These are phyloP conservation scores for Saccharomycopsis sp. DNA, from an alignment of 805 yeast genomes.

Conservation along the genomic window DNA sequence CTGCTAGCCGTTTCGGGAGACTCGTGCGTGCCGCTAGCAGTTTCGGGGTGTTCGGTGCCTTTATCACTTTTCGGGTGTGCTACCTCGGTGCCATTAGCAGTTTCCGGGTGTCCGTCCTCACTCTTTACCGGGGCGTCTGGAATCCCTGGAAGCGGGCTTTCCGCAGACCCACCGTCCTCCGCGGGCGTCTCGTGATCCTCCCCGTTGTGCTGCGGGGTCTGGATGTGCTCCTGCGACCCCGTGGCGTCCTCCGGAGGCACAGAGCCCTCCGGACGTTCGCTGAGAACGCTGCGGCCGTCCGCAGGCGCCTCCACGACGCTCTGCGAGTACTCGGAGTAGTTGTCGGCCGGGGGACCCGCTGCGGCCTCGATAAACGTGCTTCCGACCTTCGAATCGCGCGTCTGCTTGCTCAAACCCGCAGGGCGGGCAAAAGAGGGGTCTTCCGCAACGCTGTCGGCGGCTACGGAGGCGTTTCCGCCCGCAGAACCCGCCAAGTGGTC, in stretches of 20 bases:
- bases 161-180: too few relatives aligned
- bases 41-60: background rate
- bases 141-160: too few relatives aligned
- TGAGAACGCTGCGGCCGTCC: conserved; percentile 9
- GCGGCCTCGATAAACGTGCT: conserved; percentile 10
- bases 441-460: background rate
- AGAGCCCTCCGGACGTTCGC: conserved; percentile 18
- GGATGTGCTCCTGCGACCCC: background rate
- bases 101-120: background rate
- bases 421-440: background rate
- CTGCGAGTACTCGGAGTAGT: conserved; percentile 13
- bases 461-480: background rate
- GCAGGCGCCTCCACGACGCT: background rate
- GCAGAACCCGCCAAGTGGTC: background rate
- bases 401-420: background rate
- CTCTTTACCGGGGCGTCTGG: too few relatives aligned
- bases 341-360: conserved; percentile 7
- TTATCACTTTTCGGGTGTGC: too few relatives aligned
- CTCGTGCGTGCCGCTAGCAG: background rate
- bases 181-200: too few relatives aligned
- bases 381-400: conserved; percentile 12
- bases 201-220: background rate
- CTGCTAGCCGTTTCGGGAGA: background rate
- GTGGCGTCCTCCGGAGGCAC: background rate
- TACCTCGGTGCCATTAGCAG: background rate